Conservation (phyloP, 805 yeast species). For the Metschnikowia rubicola region DNA sequence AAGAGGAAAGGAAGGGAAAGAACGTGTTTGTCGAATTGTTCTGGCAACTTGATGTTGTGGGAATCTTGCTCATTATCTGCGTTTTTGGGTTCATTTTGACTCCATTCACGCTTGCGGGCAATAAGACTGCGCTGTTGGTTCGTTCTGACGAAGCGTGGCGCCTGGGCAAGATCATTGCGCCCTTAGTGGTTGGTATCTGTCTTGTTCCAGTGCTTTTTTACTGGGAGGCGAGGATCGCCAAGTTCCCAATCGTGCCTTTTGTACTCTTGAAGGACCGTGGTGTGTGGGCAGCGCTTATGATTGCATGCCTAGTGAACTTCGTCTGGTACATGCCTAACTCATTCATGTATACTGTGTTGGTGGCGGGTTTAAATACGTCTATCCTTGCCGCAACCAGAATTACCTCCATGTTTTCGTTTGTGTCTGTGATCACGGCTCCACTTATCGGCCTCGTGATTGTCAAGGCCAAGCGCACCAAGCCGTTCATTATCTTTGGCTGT, state of each 20-base stretch:
- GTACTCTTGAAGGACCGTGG: slow-evolving; percentile 62
- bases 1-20: slow-evolving; percentile 22
- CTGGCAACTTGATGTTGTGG: slow-evolving; percentile 66
- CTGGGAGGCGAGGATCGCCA: slow-evolving; percentile 58
- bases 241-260: slow-evolving; percentile 64
- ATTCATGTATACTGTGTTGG: slow-evolving; percentile 61
- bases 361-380: slow-evolving; percentile 60
- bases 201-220: slow-evolving; percentile 54
- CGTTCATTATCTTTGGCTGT: slow-evolving; percentile 58
- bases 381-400: slow-evolving; percentile 63
- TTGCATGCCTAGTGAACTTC: slow-evolving; percentile 57
- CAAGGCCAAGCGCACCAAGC: slow-evolving; percentile 48
- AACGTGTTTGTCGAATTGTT: slow-evolving; percentile 35
- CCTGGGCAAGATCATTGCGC: slow-evolving; percentile 60
- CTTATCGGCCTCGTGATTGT: slow-evolving; percentile 52
- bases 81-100: slow-evolving; percentile 62
- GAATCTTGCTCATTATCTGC: slow-evolving; percentile 52
- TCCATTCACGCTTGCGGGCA: slow-evolving; percentile 73
- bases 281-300: slow-evolving; percentile 63
- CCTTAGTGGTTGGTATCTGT: slow-evolving; percentile 63
- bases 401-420: slow-evolving; percentile 58
- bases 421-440: slow-evolving; percentile 58
- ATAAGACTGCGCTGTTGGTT: slow-evolving; percentile 15
- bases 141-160: slow-evolving; percentile 46
- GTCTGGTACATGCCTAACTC: slow-evolving; percentile 69